These are phyloP conservation scores for Boechera divaricarpa DNA, from an alignment of 345 rosid species.

Conservation along the genomic window DNA sequence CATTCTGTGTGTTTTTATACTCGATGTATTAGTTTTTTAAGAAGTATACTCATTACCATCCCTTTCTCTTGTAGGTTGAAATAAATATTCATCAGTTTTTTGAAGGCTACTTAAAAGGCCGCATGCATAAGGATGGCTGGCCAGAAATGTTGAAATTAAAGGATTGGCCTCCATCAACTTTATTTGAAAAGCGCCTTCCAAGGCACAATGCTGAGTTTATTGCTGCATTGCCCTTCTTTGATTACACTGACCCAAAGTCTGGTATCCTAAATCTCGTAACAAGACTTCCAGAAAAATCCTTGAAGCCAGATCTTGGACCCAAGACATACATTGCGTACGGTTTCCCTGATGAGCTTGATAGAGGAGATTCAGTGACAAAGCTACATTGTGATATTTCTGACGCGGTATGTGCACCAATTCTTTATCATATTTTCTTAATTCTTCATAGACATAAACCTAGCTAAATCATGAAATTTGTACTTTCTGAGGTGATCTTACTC, in stretches of 20 bases:
- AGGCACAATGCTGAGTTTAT: slow-evolving; percentile 73
- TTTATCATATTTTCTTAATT: background rate
- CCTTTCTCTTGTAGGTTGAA: slow-evolving; percentile 53
- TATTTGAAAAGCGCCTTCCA: slow-evolving; percentile 63
- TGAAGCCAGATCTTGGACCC: slow-evolving; percentile 92
- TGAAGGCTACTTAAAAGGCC: slow-evolving; percentile 56
- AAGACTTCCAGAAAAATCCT: slow-evolving; percentile 55
- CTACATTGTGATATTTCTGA: slow-evolving; percentile 91
- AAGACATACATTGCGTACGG: slow-evolving; percentile 87
- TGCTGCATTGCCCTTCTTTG: slow-evolving; percentile 68
- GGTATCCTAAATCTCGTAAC: slow-evolving; percentile 68
- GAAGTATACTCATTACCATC: slow-evolving; percentile 17
- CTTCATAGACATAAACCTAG: background rate
- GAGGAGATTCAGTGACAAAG: slow-evolving; percentile 87
- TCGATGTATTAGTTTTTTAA: background rate
- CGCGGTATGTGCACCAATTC: slow-evolving; percentile 52
- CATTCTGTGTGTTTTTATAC: background rate
- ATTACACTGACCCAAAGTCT: slow-evolving; percentile 65
- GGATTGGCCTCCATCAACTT: slow-evolving; percentile 85
- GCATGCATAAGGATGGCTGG: slow-evolving; percentile 43
- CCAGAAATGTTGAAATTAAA: slow-evolving; percentile 73
- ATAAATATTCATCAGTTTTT: slow-evolving; percentile 71
- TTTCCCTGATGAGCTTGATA: slow-evolving; percentile 67
- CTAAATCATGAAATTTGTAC: background rate
- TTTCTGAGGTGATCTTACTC: background rate